These are phyloP conservation scores for Trametes sp. DNA, from an alignment of 1,284 basidiomycete species.

Conservation along the genomic window DNA sequence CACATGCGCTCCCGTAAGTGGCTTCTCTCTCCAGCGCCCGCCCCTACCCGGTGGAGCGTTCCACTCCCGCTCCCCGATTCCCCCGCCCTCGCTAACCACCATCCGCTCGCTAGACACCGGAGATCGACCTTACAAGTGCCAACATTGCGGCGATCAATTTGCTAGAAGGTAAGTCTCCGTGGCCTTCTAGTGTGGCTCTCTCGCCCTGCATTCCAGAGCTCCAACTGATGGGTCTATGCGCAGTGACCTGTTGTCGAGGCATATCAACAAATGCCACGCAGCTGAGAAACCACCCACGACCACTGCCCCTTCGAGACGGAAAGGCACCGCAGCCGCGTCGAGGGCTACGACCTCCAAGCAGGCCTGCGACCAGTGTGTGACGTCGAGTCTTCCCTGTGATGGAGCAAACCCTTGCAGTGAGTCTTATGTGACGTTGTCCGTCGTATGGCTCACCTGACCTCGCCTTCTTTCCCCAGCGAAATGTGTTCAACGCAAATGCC, in stretches of 20 bases:
- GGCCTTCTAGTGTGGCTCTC: constrained; percentile 11
- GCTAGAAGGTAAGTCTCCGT: constrained; percentile 71
- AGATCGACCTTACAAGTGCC: constrained; percentile 90
- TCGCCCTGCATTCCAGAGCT: constrained; percentile 8
- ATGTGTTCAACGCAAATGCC: constrained; percentile 76
- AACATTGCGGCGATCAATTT: constrained; percentile 89
- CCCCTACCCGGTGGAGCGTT: constrained; percentile 26
- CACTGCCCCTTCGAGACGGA: constrained; percentile 54
- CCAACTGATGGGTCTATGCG: background rate
- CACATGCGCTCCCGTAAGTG: constrained; percentile 89
- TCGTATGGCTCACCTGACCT: constrained; percentile 16
- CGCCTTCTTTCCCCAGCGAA: constrained; percentile 60
- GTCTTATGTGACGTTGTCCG: constrained; percentile 44
- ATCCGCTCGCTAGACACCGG: constrained; percentile 74
- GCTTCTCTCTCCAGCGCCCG: constrained; percentile 23
- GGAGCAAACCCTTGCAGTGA: constrained; percentile 81
- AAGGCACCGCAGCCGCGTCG: constrained; percentile 66
- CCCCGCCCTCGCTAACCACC: constrained; percentile 27
- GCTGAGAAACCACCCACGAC: constrained; percentile 67
- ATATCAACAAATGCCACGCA: constrained; percentile 90
- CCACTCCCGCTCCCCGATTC: constrained; percentile 26
- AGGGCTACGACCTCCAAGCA: constrained; percentile 81
- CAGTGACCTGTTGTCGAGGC: constrained; percentile 87
- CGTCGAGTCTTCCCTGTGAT: constrained; percentile 82
- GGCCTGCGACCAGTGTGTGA: constrained; percentile 88